Evolutionary conservation across 495 filamentous ascomycete genomes (phyloP).

Genomic region (Neurospora tetrasperma): DNA sequence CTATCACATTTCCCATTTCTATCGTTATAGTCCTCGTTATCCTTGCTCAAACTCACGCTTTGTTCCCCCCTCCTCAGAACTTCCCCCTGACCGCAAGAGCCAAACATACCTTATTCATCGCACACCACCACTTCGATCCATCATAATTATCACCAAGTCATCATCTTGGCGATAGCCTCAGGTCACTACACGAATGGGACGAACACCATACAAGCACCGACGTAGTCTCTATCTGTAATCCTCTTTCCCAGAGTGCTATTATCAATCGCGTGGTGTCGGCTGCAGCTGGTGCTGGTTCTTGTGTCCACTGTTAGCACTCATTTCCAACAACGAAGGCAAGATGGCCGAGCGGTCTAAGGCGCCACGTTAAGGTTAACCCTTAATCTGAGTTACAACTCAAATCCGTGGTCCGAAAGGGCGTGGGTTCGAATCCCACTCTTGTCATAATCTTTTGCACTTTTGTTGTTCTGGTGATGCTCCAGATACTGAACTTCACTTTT

Average conservation of each 20-base stretch:
- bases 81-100: not conserved
- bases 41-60: not conserved
- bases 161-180: too few relatives aligned
- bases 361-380: not conserved
- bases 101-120: not conserved
- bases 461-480: not conserved
- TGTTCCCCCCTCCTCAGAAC: not conserved
- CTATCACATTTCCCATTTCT: not conserved
- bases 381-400: not conserved
- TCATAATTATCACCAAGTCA: not conserved
- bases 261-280: too few relatives aligned
- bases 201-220: too few relatives aligned
- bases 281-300: too few relatives aligned
- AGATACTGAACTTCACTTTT: not conserved
- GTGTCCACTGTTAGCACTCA: not conserved
- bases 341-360: not conserved
- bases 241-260: too few relatives aligned
- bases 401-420: slow-evolving; percentile 6
- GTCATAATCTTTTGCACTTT: slow-evolving; percentile 2
- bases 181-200: too few relatives aligned
- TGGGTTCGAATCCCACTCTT: slow-evolving; percentile 13
- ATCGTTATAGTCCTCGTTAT: not conserved
- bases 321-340: not conserved
- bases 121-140: not conserved
- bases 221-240: too few relatives aligned